Evolutionary conservation across 2,329 filamentous ascomycete genomes (phyloP).

Genomic region (Alternaria gansuensis): DNA sequence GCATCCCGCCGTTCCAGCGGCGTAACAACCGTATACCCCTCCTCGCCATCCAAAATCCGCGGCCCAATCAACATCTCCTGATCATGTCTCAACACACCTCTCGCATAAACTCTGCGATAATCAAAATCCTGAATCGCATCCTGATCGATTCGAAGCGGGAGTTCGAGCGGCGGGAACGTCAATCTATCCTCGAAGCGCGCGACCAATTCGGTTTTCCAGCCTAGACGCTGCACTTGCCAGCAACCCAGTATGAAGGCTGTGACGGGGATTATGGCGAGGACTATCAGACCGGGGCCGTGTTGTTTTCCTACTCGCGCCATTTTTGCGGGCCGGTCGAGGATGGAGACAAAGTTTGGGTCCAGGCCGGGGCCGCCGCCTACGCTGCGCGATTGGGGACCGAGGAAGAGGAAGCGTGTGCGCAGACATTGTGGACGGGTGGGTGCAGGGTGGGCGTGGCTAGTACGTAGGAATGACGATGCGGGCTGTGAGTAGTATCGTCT

Average conservation of each 20-base stretch:
- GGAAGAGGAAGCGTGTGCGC: conserved; percentile 37
- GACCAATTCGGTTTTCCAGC: conserved; percentile 93
- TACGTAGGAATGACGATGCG: conserved; percentile 14
- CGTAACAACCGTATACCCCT: conserved; percentile 91
- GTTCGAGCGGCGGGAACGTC: conserved; percentile 81
- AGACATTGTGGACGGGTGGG: conserved; percentile 48
- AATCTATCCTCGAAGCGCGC: conserved; percentile 92
- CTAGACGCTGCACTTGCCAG: conserved; percentile 93
- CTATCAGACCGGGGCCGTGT: conserved; percentile 81
- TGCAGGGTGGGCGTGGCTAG: conserved; percentile 28
- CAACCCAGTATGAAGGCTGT: conserved; percentile 90
- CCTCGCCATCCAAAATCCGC: conserved; percentile 84
- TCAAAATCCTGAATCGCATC: conserved; percentile 88
- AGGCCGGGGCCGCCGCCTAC: conserved; percentile 62
- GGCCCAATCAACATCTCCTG: conserved; percentile 97
- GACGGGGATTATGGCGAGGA: conserved; percentile 87
- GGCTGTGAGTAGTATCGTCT: conserved; percentile 38
- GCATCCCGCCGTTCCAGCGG: conserved; percentile 77
- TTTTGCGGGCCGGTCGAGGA: conserved; percentile 84
- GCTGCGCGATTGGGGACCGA: conserved; percentile 29
- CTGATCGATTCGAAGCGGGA: conserved; percentile 84
- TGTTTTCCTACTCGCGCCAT: conserved; percentile 77
- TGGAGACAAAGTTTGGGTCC: conserved; percentile 80
- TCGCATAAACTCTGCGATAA: conserved; percentile 82
- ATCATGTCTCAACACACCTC: conserved; percentile 81